These are phyloP conservation scores for Saitozyma sp. DNA, from an alignment of 768 basidiomycete species.

Conservation along the genomic window DNA sequence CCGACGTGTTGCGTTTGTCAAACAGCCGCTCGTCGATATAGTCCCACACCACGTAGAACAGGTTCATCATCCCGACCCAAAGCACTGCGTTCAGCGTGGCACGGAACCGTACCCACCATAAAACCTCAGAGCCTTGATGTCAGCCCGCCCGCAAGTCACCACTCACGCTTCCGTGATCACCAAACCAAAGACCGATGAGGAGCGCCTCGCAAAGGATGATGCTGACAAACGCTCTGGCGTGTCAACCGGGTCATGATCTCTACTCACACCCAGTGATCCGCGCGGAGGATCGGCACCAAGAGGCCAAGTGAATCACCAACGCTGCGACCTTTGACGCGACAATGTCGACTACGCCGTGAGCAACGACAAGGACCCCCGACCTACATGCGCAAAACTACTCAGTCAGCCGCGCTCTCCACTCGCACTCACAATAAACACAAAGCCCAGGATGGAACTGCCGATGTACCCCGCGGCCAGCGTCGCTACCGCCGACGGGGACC, in stretches of 20 bases:
- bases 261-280: conserved; percentile 83
- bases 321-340: conserved; percentile 89
- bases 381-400: conserved; percentile 15
- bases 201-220: conserved; percentile 80
- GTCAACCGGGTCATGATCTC: conserved; percentile 1
- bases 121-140: conserved; percentile 57
- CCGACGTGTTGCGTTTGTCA: conserved; percentile 89
- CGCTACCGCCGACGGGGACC: conserved; percentile 44
- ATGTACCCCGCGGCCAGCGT: conserved; percentile 49
- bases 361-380: not conserved
- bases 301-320: conserved; percentile 81
- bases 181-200: conserved; percentile 91
- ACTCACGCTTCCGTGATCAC: conserved; percentile 74
- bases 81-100: conserved; percentile 26
- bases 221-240: conserved; percentile 73
- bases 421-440: conserved; percentile 46
- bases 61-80: conserved; percentile 45
- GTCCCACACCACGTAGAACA: conserved; percentile 89
- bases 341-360: conserved; percentile 59
- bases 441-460: conserved; percentile 45
- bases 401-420: not conserved
- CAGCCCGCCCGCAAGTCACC: not conserved
- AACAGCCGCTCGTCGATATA: conserved; percentile 92
- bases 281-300: conserved; percentile 78
- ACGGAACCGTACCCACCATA: conserved; percentile 67